phyloP scores from a whole-genome alignment of 441 rosid species.

The Pelargonium myrrhifolium region DNA sequence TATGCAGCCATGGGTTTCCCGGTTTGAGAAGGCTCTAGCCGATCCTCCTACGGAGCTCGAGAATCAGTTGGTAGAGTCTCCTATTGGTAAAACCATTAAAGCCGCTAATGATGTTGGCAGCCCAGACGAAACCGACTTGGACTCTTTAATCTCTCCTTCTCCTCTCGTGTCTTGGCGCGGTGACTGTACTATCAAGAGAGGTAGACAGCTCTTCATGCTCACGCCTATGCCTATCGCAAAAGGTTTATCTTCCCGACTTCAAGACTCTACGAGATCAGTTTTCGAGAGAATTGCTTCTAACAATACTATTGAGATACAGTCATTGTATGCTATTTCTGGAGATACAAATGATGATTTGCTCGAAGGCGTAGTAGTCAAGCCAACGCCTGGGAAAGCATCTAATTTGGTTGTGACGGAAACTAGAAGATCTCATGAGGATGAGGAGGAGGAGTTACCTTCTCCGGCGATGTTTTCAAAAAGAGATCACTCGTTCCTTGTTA shows the following conservation, averaged over 20 bases:
- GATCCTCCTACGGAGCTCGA: conserved; percentile 20
- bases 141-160: conserved; percentile 75
- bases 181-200: conserved; percentile 47
- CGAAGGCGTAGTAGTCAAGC: conserved; percentile 28
- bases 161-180: conserved; percentile 87
- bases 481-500: conserved; percentile 36
- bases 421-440: conserved; percentile 16
- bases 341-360: conserved; percentile 34
- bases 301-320: conserved; percentile 27
- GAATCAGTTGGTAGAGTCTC: conserved; percentile 24
- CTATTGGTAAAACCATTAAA: conserved; percentile 21
- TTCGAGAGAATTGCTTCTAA: conserved; percentile 29
- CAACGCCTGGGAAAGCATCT: conserved; percentile 32
- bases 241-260: conserved; percentile 40
- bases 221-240: conserved; percentile 75
- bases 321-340: conserved; percentile 26
- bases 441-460: conserved; percentile 31
- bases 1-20: conserved; percentile 79
- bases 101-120: conserved; percentile 39
- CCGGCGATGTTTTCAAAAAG: conserved; percentile 33
- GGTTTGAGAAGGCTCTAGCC: conserved; percentile 41
- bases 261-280: conserved; percentile 29
- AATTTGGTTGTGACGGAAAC: conserved; percentile 19
- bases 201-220: conserved; percentile 66
- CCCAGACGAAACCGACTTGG: conserved; percentile 44